phyloP scores from a whole-genome alignment of 2,329 filamentous ascomycete species.

The Aureobasidium uvarum region DNA sequence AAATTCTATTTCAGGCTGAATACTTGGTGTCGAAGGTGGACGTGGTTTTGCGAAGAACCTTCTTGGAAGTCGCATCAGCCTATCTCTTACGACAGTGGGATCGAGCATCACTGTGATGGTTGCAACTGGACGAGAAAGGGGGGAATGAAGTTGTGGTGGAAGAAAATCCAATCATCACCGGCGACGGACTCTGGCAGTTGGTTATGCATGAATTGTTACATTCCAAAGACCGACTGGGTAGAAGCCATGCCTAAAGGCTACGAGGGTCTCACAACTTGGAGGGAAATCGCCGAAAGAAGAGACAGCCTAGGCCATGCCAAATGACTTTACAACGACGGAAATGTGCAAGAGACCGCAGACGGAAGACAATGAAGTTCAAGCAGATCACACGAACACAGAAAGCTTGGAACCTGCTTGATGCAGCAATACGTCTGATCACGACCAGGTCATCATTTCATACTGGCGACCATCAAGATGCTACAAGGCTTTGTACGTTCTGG shows the following conservation, averaged over 20 bases:
- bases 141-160: neutral
- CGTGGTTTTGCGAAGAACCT: neutral
- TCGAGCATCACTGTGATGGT: neutral
- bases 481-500: too few relatives aligned
- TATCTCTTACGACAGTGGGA: neutral
- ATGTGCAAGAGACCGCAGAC: neutral
- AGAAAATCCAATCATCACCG: neutral
- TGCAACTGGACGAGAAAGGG: neutral
- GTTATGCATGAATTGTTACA: neutral
- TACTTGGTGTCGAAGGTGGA: neutral
- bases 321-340: neutral
- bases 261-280: neutral
- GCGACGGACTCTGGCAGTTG: neutral
- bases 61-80: neutral
- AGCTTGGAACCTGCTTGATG: neutral
- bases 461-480: neutral
- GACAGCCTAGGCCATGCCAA: neutral
- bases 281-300: neutral
- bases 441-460: neutral
- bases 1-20: neutral
- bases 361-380: neutral
- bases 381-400: neutral
- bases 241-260: constrained; percentile 5
- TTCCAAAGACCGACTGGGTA: neutral
- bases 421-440: neutral